These are phyloP conservation scores for Beauveria varroae DNA, from an alignment of 2,329 filamentous ascomycete species.

Conservation along the genomic window DNA sequence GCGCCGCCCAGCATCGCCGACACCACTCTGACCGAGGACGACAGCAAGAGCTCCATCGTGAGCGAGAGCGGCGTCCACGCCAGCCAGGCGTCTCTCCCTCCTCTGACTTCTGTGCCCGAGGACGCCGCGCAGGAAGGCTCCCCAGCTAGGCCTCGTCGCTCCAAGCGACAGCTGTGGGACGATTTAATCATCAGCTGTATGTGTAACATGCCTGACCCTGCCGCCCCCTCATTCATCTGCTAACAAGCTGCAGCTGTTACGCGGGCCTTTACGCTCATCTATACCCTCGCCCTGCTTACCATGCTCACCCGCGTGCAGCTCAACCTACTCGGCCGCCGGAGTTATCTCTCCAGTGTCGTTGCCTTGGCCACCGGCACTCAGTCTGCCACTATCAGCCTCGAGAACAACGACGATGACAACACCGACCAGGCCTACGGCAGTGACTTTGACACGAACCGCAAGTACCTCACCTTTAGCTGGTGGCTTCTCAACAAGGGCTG, in stretches of 20 bases:
- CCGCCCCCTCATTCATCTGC: background rate
- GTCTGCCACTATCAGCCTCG: constrained; percentile 74
- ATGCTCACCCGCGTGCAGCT: constrained; percentile 92
- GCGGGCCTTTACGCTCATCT: constrained; percentile 82
- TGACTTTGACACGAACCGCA: constrained; percentile 92
- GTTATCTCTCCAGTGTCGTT: constrained; percentile 92
- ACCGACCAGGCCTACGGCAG: constrained; percentile 76
- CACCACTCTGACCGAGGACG: constrained; percentile 75
- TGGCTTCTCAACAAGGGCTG: constrained; percentile 92
- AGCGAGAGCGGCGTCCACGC: constrained; percentile 79
- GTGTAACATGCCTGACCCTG: constrained; percentile 24
- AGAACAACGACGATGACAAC: constrained; percentile 89
- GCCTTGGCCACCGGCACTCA: constrained; percentile 72
- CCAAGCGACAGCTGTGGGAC: constrained; percentile 92
- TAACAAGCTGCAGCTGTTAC: constrained; percentile 61
- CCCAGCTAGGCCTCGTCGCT: constrained; percentile 52
- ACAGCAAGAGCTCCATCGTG: constrained; percentile 71
- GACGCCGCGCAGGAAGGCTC: constrained; percentile 30
- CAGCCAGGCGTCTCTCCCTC: constrained; percentile 61
- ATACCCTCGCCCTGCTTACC: constrained; percentile 81
- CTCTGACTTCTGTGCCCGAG: constrained; percentile 24
- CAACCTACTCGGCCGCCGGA: constrained; percentile 89
- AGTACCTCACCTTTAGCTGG: constrained; percentile 96
- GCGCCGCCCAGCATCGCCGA: constrained; percentile 53
- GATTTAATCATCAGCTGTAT: constrained; percentile 92